These are phyloP conservation scores for Penicillium sp. DNA, from an alignment of 2,329 filamentous ascomycete genomes.

Conservation along the genomic window DNA sequence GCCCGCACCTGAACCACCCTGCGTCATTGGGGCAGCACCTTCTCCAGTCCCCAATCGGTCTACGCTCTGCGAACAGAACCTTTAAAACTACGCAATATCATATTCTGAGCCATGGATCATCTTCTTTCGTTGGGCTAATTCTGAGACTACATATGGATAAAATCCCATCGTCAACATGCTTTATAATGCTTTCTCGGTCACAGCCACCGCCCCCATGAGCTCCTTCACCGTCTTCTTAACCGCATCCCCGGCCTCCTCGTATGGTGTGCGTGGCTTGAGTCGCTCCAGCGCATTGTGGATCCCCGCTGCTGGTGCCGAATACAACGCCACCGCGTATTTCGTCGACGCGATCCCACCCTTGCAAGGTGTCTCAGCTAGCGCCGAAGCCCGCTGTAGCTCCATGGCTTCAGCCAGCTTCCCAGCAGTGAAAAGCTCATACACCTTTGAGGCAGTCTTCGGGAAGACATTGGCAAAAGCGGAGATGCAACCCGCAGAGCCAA, in stretches of 20 bases:
- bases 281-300: constrained; percentile 66
- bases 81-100: background rate
- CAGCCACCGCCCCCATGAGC: constrained; percentile 50
- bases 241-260: constrained; percentile 55
- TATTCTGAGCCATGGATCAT: background rate
- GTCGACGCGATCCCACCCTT: constrained; percentile 70
- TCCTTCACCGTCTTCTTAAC: constrained; percentile 52
- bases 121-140: background rate
- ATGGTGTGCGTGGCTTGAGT: constrained; percentile 67
- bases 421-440: constrained; percentile 61
- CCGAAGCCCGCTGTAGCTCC: constrained; percentile 64
- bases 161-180: background rate
- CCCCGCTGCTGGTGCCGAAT: constrained; percentile 64
- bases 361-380: constrained; percentile 68
- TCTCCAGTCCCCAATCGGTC: background rate
- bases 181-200: constrained; percentile 45
- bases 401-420: constrained; percentile 65
- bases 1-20: background rate
- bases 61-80: background rate
- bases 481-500: constrained; percentile 62
- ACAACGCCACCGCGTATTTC: constrained; percentile 69
- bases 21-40: constrained; percentile 1
- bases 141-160: background rate
- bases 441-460: constrained; percentile 60
- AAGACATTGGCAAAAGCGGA: constrained; percentile 64